Conservation (phyloP, 108 stramenopile species). For the Pseudonitzschia pungens region DNA sequence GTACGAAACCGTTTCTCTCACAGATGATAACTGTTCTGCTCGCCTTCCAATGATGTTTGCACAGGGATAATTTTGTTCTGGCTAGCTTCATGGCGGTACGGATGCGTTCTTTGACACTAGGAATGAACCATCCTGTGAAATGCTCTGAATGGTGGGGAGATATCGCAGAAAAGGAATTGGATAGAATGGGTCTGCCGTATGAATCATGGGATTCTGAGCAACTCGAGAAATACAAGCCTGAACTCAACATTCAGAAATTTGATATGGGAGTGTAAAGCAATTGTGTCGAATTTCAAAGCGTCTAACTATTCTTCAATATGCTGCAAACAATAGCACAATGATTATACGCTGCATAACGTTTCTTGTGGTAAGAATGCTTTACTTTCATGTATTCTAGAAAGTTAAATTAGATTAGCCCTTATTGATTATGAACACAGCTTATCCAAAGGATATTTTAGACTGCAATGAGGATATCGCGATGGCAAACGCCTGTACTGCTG, state of each 20-base stretch:
- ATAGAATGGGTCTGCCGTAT: conserved; percentile 33
- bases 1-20: not conserved
- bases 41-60: not conserved
- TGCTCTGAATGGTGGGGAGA: conserved; percentile 41
- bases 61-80: conserved; percentile 15
- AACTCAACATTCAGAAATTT: conserved; percentile 36
- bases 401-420: no score
- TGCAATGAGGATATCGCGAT: conserved; percentile 88
- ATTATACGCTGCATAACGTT: no score
- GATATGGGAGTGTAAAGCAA: not conserved
- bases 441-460: conserved; percentile 84
- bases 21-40: not conserved
- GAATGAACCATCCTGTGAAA: conserved; percentile 44
- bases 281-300: not conserved
- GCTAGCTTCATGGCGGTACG: conserved; percentile 26
- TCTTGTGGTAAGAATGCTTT: no score
- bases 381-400: no score
- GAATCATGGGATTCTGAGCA: conserved; percentile 34
- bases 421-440: conserved; percentile 11
- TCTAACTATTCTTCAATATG: no score
- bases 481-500: conserved; percentile 86
- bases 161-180: conserved; percentile 30
- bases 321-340: no score
- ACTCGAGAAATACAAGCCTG: conserved; percentile 30
- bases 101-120: conserved; percentile 32